phyloP scores from a whole-genome alignment of 257 asterid species.

The Penstemon newberryi region DNA sequence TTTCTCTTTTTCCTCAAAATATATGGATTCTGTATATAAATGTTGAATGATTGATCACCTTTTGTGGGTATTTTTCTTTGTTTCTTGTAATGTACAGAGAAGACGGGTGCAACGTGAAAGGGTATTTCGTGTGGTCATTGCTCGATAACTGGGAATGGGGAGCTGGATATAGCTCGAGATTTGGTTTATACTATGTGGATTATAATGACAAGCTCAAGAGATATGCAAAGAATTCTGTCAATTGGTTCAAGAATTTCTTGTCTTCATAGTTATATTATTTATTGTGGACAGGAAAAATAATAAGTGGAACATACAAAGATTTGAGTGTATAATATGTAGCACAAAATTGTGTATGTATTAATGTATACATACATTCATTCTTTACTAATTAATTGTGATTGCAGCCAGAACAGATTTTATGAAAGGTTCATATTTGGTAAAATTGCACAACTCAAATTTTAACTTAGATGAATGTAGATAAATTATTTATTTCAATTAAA shows the following conservation, averaged over 20 bases:
- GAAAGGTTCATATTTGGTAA: too few species aligned
- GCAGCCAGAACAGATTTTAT: too few species aligned
- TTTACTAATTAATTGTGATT: too few species aligned
- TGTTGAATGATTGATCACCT: too few species aligned
- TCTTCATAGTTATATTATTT: constrained; percentile 26
- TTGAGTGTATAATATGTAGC: too few species aligned
- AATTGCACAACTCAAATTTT: too few species aligned
- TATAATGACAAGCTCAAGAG: constrained; percentile 67
- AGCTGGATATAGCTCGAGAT: constrained; percentile 72
- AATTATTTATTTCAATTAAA: too few species aligned
- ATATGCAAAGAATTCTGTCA: constrained; percentile 75
- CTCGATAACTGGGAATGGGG: constrained; percentile 96
- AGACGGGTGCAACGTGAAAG: constrained; percentile 85
- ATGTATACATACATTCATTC: too few species aligned
- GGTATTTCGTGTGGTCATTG: constrained; percentile 88
- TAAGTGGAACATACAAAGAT: background rate
- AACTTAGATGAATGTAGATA: too few species aligned
- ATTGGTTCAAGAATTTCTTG: constrained; percentile 81
- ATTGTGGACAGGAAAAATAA: background rate
- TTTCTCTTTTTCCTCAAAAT: background rate
- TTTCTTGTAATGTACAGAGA: constrained; percentile 44
- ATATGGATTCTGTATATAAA: too few species aligned
- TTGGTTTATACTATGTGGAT: constrained; percentile 83
- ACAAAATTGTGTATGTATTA: too few species aligned
- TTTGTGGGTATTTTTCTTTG: too few species aligned